phyloP scores from a whole-genome alignment of 805 yeast genomes.

The Scheffersomyces coipomensis region DNA sequence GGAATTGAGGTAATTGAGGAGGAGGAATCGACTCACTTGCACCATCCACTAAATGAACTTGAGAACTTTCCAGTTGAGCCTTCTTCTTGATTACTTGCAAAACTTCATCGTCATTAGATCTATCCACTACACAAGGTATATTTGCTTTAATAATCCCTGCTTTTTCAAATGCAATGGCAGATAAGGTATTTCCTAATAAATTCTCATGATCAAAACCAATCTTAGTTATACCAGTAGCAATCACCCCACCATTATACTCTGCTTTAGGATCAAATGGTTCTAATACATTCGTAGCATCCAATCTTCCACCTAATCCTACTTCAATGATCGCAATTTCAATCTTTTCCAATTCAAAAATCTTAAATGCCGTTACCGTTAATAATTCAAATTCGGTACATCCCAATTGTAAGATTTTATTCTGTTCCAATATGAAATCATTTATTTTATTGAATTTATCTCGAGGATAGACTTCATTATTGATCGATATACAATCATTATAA shows the following conservation, averaged over 20 bases:
- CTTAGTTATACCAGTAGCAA: slow-evolving; percentile 76
- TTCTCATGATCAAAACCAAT: slow-evolving; percentile 84
- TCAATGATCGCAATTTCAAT: slow-evolving; percentile 84
- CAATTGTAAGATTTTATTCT: slow-evolving; percentile 41
- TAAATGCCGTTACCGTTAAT: slow-evolving; percentile 80
- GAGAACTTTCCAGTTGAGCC: slow-evolving; percentile 32
- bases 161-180: slow-evolving; percentile 71
- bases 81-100: slow-evolving; percentile 41
- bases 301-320: slow-evolving; percentile 89
- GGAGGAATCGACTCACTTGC: neutral
- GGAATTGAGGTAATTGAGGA: neutral
- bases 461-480: slow-evolving; percentile 60
- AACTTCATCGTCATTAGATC: slow-evolving; percentile 55
- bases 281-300: slow-evolving; percentile 85
- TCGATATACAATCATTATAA: slow-evolving; percentile 72
- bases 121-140: slow-evolving; percentile 71
- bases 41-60: slow-evolving; percentile 22
- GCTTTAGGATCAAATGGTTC: slow-evolving; percentile 15
- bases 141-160: slow-evolving; percentile 77
- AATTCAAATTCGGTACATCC: slow-evolving; percentile 88
- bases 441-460: slow-evolving; percentile 42
- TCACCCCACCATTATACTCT: slow-evolving; percentile 31
- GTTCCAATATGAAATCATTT: slow-evolving; percentile 37
- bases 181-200: slow-evolving; percentile 65
- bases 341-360: slow-evolving; percentile 57